Evolutionary conservation across 78 protist species (phyloP).

Genomic region (Chrysochromulina tobinii): DNA sequence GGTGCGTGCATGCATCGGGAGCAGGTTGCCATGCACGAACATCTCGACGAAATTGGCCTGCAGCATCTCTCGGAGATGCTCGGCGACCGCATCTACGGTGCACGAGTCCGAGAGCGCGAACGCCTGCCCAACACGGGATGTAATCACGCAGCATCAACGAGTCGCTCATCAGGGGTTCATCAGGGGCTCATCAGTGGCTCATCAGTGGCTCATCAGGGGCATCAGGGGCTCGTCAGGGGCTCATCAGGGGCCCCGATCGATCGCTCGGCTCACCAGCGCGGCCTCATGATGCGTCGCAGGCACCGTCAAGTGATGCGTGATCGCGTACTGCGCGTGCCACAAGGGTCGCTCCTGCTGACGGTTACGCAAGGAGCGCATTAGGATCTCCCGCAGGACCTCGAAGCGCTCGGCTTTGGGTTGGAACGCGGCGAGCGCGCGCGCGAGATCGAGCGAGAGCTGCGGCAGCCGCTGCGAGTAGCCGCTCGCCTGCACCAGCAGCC

Average conservation of each 20-base stretch:
- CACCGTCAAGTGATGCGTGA: not conserved
- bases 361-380: not conserved
- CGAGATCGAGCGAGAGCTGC: not conserved
- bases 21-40: not conserved
- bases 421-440: not conserved
- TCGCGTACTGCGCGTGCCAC: conserved; percentile 21
- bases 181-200: too few species aligned
- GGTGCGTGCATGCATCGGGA: not conserved
- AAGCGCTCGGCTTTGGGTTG: not conserved
- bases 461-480: conserved; percentile 8
- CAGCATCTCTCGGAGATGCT: too few species aligned
- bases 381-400: not conserved
- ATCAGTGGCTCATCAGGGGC: too few species aligned
- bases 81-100: too few species aligned
- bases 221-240: too few species aligned
- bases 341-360: not conserved
- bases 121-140: too few species aligned
- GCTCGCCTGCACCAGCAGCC: not conserved
- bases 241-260: too few species aligned
- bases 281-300: too few species aligned
- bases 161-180: too few species aligned
- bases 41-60: not conserved
- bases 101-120: too few species aligned
- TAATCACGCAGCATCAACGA: too few species aligned
- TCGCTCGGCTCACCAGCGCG: too few species aligned